Base-by-base conservation (phyloP, 140 eudicot genomes). In the Cichorium intybus region DNA sequence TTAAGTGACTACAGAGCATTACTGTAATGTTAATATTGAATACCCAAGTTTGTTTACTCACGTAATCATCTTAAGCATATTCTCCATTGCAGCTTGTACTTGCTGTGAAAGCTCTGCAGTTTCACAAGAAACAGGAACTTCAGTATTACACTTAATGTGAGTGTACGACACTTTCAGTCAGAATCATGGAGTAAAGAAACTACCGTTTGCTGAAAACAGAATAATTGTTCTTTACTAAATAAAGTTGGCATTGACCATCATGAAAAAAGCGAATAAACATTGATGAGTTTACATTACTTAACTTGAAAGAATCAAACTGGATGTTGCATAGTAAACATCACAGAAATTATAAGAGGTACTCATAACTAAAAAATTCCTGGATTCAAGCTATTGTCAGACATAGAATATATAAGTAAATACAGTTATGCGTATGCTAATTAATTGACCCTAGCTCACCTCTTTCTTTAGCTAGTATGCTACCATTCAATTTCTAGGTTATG, bases 1-100 rank as follows among this genome's bases (percentile, higher is more conserved):
- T 52, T 43, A 58, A 71, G 20, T 1, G 17, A 56, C 7, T 28
- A 21, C 23, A 55, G 78, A 56, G 37, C 16, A 24, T 47, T 20
- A 18, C 12, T 37, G 33, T 49, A 31, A 47, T 12, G 55, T 34
- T 41, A 61, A 15, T 37, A 43, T 39, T 64, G 51, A 28, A 27
- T 15, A 47, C 22, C 8, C 29, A 56, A 37, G 4, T 9, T 23
- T 22, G 51, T 71, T 54, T 62, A 57, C 96, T 83, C 72, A 91
- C 96, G 64, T 75, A 45, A 79, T 83, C 89, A 79, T 83, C 89
- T 85, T 87, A 24, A 87, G 92, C 96, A 91, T 86, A 81, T 75
- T 80, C 63, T 88, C 98, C 85, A 85, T 85, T 58, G 79, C 95
- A 49, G 45, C 87, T 62, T 91, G 96, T 59, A 82, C 85, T 67